These are phyloP conservation scores for Russula sp. DNA, from an alignment of 768 basidiomycete genomes.

Conservation along the genomic window DNA sequence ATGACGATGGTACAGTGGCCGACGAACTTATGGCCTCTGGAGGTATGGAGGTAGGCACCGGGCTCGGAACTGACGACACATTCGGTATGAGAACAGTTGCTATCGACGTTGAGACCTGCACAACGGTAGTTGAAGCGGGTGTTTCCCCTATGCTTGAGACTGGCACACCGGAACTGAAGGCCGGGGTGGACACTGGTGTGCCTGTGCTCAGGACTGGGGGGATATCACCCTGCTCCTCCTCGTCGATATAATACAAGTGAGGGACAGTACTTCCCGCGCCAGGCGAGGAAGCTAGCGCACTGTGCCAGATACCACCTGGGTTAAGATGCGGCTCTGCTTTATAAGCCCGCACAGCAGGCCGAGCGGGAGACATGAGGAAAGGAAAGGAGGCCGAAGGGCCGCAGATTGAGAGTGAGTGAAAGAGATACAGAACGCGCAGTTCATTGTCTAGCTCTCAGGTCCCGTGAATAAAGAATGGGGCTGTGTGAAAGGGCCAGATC, in stretches of 20 bases:
- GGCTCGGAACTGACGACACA: neutral
- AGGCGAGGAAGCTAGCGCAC: neutral
- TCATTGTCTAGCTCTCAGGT: neutral
- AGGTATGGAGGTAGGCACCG: neutral
- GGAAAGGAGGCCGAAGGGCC: conserved; percentile 9
- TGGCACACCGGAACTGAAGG: neutral
- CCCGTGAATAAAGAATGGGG: neutral
- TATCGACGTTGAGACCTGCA: conserved; percentile 2
- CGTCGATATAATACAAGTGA: neutral
- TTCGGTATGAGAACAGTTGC: neutral
- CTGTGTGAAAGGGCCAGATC: neutral
- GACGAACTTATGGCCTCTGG: neutral
- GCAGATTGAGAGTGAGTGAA: conserved; percentile 1
- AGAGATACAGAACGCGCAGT: neutral
- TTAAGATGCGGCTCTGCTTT: neutral
- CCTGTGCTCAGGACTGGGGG: neutral
- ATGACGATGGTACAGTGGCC: neutral
- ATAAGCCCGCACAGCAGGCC: conserved; percentile 20
- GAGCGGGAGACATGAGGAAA: conserved; percentile 7
- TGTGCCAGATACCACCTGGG: neutral
- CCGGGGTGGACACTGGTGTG: neutral
- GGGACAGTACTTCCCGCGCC: neutral
- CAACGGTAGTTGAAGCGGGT: neutral
- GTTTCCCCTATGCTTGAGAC: neutral
- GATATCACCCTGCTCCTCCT: neutral